Percentiles rank a stretch among this genome's conserved stretches.
Evolutionary conservation across 2,329 filamentous ascomycete species (phyloP).

Genomic region (Diaporthe capsici): DNA sequence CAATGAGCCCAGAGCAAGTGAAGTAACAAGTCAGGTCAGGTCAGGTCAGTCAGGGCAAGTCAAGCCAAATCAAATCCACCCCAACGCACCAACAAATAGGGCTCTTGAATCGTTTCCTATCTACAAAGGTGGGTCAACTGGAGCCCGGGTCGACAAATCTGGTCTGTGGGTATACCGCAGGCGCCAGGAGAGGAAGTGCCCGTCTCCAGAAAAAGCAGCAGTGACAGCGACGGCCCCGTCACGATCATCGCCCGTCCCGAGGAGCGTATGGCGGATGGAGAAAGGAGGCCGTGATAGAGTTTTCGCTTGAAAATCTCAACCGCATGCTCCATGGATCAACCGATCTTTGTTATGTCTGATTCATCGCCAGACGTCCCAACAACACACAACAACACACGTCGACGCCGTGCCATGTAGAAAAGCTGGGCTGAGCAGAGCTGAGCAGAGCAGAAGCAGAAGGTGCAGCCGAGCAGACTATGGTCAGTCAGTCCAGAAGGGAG

Average conservation of each 20-base stretch:
- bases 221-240: constrained; percentile 19
- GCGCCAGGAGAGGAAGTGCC: constrained; percentile 24
- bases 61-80: background rate
- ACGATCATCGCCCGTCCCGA: constrained; percentile 26
- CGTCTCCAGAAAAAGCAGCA: constrained; percentile 23
- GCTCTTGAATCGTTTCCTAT: constrained; percentile 20
- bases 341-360: background rate
- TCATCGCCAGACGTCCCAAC: background rate
- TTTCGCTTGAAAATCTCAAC: constrained; percentile 30
- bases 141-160: constrained; percentile 2
- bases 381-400: background rate
- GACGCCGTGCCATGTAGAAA: background rate
- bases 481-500: background rate
- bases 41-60: constrained; percentile 4
- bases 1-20: background rate
- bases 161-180: background rate
- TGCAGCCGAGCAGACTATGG: constrained; percentile 1
- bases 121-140: constrained; percentile 1
- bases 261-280: background rate
- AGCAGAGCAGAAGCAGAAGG: background rate
- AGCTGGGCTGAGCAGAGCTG: too few relatives aligned
- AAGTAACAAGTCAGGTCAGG: background rate
- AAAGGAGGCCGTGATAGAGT: constrained; percentile 10
- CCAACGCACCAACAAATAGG: constrained; percentile 23
- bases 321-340: background rate